phyloP scores from a whole-genome alignment of 148 eudicot genomes.

The Fallopia convolvulus region DNA sequence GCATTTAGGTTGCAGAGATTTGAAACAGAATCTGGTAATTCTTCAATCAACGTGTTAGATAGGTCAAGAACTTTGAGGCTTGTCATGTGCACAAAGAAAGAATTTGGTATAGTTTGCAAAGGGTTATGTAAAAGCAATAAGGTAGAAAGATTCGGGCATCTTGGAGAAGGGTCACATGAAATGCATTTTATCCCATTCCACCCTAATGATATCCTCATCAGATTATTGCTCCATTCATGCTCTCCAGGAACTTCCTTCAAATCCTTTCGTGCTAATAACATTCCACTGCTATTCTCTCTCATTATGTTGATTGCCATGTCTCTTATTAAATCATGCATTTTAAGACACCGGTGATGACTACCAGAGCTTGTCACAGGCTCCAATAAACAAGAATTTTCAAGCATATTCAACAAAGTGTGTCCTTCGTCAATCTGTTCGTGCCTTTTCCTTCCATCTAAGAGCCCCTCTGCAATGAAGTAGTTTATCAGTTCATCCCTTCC shows the following conservation, averaged over 20 bases:
- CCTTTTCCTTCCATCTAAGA: conserved; percentile 14
- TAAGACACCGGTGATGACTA: conserved; percentile 4
- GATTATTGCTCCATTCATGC: neutral
- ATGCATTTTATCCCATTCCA: conserved; percentile 9
- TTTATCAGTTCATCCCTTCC: conserved; percentile 8
- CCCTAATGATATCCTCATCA: conserved; percentile 14
- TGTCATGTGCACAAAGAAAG: conserved; percentile 14
- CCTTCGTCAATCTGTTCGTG: conserved; percentile 13
- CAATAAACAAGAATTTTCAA: conserved; percentile 18
- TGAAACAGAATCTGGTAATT: conserved; percentile 17
- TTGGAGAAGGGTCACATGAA: neutral
- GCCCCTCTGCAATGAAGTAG: conserved; percentile 15
- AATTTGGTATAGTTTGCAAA: conserved; percentile 9
- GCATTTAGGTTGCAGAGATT: conserved; percentile 16
- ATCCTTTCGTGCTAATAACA: conserved; percentile 1
- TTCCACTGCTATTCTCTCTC: neutral
- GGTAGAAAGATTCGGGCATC: conserved; percentile 17
- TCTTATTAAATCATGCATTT: conserved; percentile 32
- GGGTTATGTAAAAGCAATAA: conserved; percentile 14
- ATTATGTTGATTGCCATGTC: conserved; percentile 22
- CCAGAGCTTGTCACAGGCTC: conserved; percentile 5
- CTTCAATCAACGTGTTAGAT: conserved; percentile 11
- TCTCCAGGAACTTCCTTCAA: neutral
- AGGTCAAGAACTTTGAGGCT: conserved; percentile 12
- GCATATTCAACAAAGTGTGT: conserved; percentile 14